A percentile compares a stretch with the other conserved stretches of the same genome.
These are phyloP conservation scores for Eucommia ulmoides DNA, from an alignment of 257 asterid species.

Conservation along the genomic window DNA sequence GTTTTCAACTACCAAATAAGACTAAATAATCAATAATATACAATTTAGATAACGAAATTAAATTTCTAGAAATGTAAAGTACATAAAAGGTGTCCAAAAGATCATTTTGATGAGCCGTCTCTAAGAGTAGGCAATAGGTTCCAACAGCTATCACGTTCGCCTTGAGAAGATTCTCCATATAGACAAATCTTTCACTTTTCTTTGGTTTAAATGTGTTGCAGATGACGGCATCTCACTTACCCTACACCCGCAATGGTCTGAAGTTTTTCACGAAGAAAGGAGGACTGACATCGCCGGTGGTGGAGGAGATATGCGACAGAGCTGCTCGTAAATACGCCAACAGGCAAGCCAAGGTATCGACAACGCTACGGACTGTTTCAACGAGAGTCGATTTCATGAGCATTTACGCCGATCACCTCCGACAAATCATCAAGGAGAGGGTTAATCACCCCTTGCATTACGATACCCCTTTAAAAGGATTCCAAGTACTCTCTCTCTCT, in stretches of 20 bases:
- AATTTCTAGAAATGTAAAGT: background rate
- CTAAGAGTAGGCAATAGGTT: no score
- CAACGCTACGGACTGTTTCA: constrained; percentile 26
- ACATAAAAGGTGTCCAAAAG: background rate
- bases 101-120: background rate
- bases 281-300: constrained; percentile 67
- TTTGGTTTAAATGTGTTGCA: constrained; percentile 10
- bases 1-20: no score
- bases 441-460: constrained; percentile 73
- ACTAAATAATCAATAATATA: no score
- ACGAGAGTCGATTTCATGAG: constrained; percentile 64
- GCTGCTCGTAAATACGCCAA: constrained; percentile 73
- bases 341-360: constrained; percentile 54
- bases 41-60: background rate
- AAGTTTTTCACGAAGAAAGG: constrained; percentile 78
- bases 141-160: no score
- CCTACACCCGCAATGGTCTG: constrained; percentile 81
- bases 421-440: constrained; percentile 55
- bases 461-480: constrained; percentile 62
- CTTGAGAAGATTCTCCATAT: no score
- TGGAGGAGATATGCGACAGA: constrained; percentile 65
- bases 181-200: no score
- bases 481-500: constrained; percentile 36
- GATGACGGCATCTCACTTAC: constrained; percentile 98
- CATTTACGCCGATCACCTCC: constrained; percentile 53